These are phyloP conservation scores for Pyrus communis DNA, from an alignment of 306 rosid species.

Conservation along the genomic window DNA sequence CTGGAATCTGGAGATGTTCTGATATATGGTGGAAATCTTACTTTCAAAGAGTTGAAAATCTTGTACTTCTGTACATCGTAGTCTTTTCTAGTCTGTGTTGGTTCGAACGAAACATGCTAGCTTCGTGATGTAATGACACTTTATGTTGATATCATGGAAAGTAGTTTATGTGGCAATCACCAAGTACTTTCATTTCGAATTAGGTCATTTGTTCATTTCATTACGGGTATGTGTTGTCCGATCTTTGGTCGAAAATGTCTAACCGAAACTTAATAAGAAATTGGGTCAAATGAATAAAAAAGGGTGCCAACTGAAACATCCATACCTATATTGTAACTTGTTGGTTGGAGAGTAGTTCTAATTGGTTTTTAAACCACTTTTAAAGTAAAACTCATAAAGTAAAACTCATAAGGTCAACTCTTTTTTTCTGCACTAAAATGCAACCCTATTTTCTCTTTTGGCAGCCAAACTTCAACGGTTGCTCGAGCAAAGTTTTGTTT, in stretches of 20 bases:
- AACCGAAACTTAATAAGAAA: neutral
- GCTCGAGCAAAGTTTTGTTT: conserved; percentile 17
- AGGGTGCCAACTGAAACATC: neutral
- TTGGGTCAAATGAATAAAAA: neutral
- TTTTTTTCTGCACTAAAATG: neutral
- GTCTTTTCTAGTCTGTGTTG: neutral
- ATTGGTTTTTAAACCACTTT: neutral
- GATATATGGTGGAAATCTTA: conserved; percentile 88
- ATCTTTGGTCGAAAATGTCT: neutral
- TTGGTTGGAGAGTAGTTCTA: neutral
- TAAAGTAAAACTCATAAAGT: neutral
- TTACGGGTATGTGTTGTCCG: no score
- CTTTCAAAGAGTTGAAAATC: conserved; percentile 48
- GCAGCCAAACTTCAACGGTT: conserved; percentile 61
- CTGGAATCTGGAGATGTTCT: conserved; percentile 76
- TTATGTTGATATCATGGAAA: neutral
- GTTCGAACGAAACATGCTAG: neutral
- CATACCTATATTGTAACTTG: neutral
- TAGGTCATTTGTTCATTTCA: neutral
- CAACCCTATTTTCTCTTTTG: conserved; percentile 12
- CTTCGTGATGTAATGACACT: neutral
- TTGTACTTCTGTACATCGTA: neutral
- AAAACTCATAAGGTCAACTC: neutral
- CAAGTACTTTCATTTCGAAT: neutral
- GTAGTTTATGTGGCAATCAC: neutral